Base-by-base conservation (phyloP, 2,329 filamentous ascomycete genomes). In the Amauroascus niger region DNA sequence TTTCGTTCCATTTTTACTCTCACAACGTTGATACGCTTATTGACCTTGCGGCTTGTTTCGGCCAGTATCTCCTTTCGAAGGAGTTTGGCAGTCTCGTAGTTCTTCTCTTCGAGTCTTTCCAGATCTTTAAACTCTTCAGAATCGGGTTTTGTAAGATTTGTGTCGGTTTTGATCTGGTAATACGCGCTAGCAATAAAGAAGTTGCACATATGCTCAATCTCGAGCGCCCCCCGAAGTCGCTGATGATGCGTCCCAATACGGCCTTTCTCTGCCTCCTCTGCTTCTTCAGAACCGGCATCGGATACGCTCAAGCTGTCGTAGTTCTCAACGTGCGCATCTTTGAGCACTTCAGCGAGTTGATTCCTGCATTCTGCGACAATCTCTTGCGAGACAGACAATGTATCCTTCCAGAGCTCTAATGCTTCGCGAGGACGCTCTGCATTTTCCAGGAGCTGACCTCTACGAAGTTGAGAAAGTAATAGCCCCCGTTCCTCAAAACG, bases 181-280 rank as follows among this genome's bases (percentile, higher is more conserved):
- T 84, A 83, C 0, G 83, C 85, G 60, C 89, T 95, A 13, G 84
- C 88, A 24, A 84, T 84, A 64, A 94, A 95, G 70, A 96, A 96
- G 0, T 81, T 76, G 28, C 85, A 88, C 59, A 84, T 82, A 65
- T 96, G 91, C 57, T 91, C 79, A 41, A 94, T 69, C 64, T 95
- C 88, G 16, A 95, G 73, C 1, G 87, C 83, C 18, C 76, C 77
- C 8, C 88, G 83, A 20, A 96, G 73, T 41, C 82, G 79, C 51
- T 83, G 80, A 32, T 83, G 80, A 48, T 79, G 76, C 35, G 81
- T 76, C 47, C 77, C 74, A 22, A 87, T 61, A 16, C 77, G 77
- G 37, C 62, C 65, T 30, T 64, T 58, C 8, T 72, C 71, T 1
- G 66, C 65, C 41, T 68, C 66, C 37, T 71, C 69, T 2, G 64